Conservation (phyloP, 129 eudicot genomes). For the Kitagawia praeruptora region DNA sequence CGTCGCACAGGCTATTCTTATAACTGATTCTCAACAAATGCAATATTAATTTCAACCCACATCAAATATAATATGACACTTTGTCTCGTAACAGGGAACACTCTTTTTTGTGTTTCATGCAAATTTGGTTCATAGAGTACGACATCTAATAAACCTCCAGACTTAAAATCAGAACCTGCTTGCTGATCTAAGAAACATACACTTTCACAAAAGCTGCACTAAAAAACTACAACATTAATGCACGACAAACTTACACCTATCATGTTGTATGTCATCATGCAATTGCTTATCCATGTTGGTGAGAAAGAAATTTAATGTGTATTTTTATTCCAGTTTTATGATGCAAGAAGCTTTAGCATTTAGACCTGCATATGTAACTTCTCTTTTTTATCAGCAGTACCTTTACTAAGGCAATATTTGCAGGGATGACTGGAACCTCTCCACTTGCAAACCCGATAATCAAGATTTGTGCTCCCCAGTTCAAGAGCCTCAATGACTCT, state of each 20-base stretch:
- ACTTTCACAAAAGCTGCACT: not conserved
- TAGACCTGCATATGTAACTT: not conserved
- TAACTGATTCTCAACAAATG: not conserved
- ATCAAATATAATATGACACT: not conserved
- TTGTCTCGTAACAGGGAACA: not conserved
- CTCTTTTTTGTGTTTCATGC: not conserved
- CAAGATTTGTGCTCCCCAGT: slow-evolving; percentile 96
- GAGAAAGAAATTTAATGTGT: not conserved
- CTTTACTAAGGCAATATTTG: slow-evolving; percentile 95
- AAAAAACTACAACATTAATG: not conserved
- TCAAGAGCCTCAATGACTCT: slow-evolving; percentile 70
- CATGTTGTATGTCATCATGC: not conserved
- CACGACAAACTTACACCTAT: not conserved
- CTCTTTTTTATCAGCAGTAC: slow-evolving; percentile 25
- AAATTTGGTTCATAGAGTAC: not conserved
- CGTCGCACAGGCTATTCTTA: not conserved
- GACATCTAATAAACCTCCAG: not conserved
- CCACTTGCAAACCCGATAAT: slow-evolving; percentile 99
- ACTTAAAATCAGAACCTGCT: not conserved
- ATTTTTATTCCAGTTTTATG: too few relatives aligned
- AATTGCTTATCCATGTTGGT: not conserved
- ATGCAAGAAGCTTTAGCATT: not conserved
- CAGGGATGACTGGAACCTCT: slow-evolving; percentile 89
- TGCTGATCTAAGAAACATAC: not conserved
- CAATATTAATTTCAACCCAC: not conserved